These are phyloP conservation scores for Hemileia vastatrix DNA, from an alignment of 1,284 basidiomycete genomes.

Conservation along the genomic window DNA sequence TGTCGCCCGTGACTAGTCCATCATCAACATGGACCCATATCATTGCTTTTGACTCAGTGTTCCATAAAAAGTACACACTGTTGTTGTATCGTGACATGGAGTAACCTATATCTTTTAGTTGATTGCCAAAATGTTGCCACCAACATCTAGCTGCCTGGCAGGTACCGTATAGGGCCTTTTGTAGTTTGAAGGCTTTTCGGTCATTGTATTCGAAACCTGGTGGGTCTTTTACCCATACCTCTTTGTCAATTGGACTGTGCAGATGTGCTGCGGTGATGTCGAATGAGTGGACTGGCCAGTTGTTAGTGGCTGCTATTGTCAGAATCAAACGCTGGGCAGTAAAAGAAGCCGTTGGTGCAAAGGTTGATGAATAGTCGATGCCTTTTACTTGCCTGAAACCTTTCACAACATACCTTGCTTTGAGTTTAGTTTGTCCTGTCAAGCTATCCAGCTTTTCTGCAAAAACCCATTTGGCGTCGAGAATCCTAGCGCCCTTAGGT, in stretches of 20 bases:
- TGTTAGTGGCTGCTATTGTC: background rate
- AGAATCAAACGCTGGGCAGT: background rate
- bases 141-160: no score
- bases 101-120: no score
- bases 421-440: background rate
- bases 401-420: background rate
- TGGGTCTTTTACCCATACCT: background rate
- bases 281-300: conserved; percentile 5
- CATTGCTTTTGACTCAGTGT: no score
- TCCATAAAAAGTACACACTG: no score
- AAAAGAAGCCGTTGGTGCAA: background rate
- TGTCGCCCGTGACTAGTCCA: no score
- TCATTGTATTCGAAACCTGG: background rate
- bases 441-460: background rate
- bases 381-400: background rate
- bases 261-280: conserved; percentile 3
- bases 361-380: background rate
- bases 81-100: no score
- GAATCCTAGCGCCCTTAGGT: background rate
- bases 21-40: no score
- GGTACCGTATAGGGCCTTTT: no score
- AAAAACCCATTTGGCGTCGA: background rate
- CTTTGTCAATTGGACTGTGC: background rate
- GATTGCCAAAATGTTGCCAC: no score
- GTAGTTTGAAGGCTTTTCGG: no score